Percentiles rank a stretch among this genome's conserved stretches.
These are phyloP conservation scores for Stenocarpella maydis DNA, from an alignment of 2,329 filamentous ascomycete genomes.

Conservation along the genomic window DNA sequence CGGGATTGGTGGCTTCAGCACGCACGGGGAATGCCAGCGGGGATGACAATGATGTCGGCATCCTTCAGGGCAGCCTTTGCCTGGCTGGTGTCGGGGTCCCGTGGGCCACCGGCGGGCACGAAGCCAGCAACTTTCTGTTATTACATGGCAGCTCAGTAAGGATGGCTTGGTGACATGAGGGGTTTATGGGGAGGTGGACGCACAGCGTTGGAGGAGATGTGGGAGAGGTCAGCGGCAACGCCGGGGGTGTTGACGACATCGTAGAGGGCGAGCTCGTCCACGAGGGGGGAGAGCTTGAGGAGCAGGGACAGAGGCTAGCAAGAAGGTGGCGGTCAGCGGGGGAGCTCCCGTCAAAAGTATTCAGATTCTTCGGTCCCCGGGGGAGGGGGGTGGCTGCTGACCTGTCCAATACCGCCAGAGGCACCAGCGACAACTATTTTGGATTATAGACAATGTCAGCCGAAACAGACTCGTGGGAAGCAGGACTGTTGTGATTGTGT, in stretches of 20 bases:
- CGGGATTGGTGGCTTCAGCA: conserved; percentile 38
- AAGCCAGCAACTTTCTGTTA: conserved; percentile 83
- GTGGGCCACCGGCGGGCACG: conserved; percentile 77
- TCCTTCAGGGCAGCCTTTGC: conserved; percentile 84
- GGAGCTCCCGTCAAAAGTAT: conserved; percentile 36
- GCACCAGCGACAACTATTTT: conserved; percentile 84
- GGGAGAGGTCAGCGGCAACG: conserved; percentile 94
- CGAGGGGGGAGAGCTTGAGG: conserved; percentile 86
- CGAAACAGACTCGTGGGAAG: conserved; percentile 34
- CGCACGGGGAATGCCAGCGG: conserved; percentile 96
- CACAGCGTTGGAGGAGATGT: conserved; percentile 91
- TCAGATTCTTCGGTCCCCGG: neutral
- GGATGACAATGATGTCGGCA: conserved; percentile 96
- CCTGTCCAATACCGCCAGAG: conserved; percentile 98
- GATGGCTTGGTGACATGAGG: neutral
- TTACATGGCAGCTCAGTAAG: conserved; percentile 29
- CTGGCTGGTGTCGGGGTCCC: conserved; percentile 60
- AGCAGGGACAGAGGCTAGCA: conserved; percentile 93
- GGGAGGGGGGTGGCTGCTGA: conserved; percentile 52
- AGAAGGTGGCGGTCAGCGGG: conserved; percentile 22
- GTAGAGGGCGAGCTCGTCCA: conserved; percentile 95
- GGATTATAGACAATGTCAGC: conserved; percentile 24
- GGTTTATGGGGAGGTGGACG: conserved; percentile 41
- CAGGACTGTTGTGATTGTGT: conserved; percentile 13
- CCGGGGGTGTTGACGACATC: conserved; percentile 99